Conservation (phyloP, 148 eudicot genomes). For the Agrostemma githago region DNA sequence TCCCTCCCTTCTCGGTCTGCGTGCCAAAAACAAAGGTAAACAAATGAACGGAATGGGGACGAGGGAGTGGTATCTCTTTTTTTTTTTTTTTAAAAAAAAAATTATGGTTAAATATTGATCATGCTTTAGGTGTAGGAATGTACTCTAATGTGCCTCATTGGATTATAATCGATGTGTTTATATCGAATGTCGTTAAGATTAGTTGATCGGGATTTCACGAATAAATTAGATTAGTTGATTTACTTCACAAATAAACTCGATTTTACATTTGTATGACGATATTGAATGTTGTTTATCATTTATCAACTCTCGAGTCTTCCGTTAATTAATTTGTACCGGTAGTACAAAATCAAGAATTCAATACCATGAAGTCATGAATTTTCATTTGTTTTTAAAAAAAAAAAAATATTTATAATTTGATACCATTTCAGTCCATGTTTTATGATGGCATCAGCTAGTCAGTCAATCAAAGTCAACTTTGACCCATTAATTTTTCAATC, state of each 20-base stretch:
- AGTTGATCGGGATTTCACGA: neutral
- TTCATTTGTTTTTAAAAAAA: neutral
- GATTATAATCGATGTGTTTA: slow-evolving; percentile 9
- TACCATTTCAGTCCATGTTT: slow-evolving; percentile 3
- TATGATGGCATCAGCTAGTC: neutral
- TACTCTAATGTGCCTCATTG: neutral
- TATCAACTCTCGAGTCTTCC: neutral
- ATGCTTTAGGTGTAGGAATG: slow-evolving; percentile 4
- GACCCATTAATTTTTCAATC: neutral
- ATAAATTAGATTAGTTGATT: slow-evolving; percentile 6
- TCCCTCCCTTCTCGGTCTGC: too few relatives aligned
- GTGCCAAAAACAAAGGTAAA: too few relatives aligned
- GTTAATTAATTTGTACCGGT: neutral
- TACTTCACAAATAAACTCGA: neutral
- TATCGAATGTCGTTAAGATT: too few relatives aligned
- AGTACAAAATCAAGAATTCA: neutral
- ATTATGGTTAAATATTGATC: neutral
- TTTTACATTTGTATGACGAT: neutral
- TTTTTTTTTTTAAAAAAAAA: too few relatives aligned
- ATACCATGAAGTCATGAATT: neutral
- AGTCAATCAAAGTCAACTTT: too few relatives aligned
- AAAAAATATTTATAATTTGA: too few relatives aligned
- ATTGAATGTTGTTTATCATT: neutral
- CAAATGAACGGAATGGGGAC: too few relatives aligned
- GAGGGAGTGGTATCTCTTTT: too few relatives aligned